Evolutionary conservation across 106 monocot genomes (phyloP).

Genomic region (Dendrobium huoshanense): DNA sequence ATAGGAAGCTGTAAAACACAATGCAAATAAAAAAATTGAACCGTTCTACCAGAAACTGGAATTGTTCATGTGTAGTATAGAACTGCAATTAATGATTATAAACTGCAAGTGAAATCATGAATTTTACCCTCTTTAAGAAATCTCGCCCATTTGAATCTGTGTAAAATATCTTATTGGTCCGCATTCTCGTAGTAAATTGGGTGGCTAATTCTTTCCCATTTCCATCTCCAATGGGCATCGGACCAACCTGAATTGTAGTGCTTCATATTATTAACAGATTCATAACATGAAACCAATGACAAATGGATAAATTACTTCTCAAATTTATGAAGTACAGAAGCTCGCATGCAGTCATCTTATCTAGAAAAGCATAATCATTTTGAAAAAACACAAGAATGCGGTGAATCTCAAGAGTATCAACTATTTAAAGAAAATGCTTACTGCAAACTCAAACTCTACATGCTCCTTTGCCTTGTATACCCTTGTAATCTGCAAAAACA

Average conservation of each 20-base stretch:
- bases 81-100: neutral
- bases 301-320: neutral
- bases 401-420: neutral
- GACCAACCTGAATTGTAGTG: slow-evolving; percentile 54
- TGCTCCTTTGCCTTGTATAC: slow-evolving; percentile 83
- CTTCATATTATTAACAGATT: neutral
- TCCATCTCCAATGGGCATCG: slow-evolving; percentile 74
- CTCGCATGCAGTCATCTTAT: too few relatives aligned
- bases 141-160: slow-evolving; percentile 97
- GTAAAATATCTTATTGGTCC: slow-evolving; percentile 80
- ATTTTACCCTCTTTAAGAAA: slow-evolving; percentile 83
- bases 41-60: too few relatives aligned
- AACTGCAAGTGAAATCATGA: neutral
- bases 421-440: slow-evolving; percentile 25
- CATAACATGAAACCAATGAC: neutral
- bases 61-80: neutral
- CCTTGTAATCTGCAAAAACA: slow-evolving; percentile 61
- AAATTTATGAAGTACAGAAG: too few relatives aligned
- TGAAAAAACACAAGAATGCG: neutral
- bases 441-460: slow-evolving; percentile 76
- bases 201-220: slow-evolving; percentile 78
- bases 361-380: too few relatives aligned
- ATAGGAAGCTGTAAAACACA: too few relatives aligned
- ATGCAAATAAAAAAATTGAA: too few relatives aligned
- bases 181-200: slow-evolving; percentile 55